These are phyloP conservation scores for Rhizopus microsporus DNA, from an alignment of 371 early-diverging fungal species.

Conservation along the genomic window DNA sequence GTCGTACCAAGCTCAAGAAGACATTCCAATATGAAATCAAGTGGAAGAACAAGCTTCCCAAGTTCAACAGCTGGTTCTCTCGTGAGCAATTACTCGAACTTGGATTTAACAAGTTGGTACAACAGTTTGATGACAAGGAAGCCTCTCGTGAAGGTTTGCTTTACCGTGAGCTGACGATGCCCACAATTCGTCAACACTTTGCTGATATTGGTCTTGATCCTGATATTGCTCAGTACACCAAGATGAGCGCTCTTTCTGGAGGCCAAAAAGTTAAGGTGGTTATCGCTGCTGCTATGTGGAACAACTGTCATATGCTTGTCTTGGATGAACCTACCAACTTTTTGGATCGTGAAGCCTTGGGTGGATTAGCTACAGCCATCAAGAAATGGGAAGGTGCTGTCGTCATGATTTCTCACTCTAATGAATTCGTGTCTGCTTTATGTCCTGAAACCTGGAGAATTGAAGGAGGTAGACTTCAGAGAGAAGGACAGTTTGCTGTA, in stretches of 20 bases:
- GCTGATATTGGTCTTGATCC: slow-evolving; percentile 78
- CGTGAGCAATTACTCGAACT: slow-evolving; percentile 71
- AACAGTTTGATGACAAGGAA: slow-evolving; percentile 79
- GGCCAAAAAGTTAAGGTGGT: slow-evolving; percentile 91
- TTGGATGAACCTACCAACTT: slow-evolving; percentile 90
- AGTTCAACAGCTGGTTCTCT: slow-evolving; percentile 72
- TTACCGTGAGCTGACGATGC: slow-evolving; percentile 67
- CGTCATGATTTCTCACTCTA: slow-evolving; percentile 87
- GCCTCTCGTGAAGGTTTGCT: slow-evolving; percentile 78
- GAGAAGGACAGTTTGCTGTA: slow-evolving; percentile 57
- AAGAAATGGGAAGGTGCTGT: slow-evolving; percentile 83
- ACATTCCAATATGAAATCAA: slow-evolving; percentile 85
- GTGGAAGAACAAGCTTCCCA: slow-evolving; percentile 69
- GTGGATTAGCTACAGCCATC: slow-evolving; percentile 82
- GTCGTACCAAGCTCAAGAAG: slow-evolving; percentile 80
- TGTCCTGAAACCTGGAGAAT: slow-evolving; percentile 84
- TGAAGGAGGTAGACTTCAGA: slow-evolving; percentile 58
- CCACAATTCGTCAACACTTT: slow-evolving; percentile 66
- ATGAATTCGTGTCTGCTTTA: slow-evolving; percentile 76
- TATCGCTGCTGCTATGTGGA: slow-evolving; percentile 84
- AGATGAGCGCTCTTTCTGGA: slow-evolving; percentile 74
- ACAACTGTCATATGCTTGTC: slow-evolving; percentile 80
- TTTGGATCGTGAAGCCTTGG: slow-evolving; percentile 86
- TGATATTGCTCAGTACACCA: slow-evolving; percentile 76
- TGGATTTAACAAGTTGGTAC: slow-evolving; percentile 76